Evolutionary conservation across 2,329 filamentous ascomycete genomes (phyloP).

Genomic region (Hypoxylon sp.): DNA sequence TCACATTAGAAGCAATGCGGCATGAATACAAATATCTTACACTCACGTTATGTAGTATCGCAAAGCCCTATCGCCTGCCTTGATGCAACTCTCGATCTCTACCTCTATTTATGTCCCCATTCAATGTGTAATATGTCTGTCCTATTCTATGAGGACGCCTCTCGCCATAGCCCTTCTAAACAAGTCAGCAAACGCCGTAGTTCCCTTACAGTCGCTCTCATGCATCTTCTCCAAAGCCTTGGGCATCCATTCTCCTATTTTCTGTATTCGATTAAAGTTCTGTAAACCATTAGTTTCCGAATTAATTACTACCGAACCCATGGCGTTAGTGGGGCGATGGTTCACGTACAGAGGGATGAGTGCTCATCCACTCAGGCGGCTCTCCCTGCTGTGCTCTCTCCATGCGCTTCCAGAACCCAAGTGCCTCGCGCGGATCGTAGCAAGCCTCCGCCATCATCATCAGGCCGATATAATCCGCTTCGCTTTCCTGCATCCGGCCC

Average conservation of each 20-base stretch:
- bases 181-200: slow-evolving; percentile 65
- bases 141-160: slow-evolving; percentile 52
- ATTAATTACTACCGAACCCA: not conserved
- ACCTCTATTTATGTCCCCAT: slow-evolving; percentile 6
- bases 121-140: not conserved
- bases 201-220: slow-evolving; percentile 69
- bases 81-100: not conserved
- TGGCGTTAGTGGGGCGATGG: not conserved
- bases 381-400: slow-evolving; percentile 64
- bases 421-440: slow-evolving; percentile 78
- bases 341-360: slow-evolving; percentile 77
- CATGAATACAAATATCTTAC: slow-evolving; percentile 6
- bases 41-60: slow-evolving; percentile 1
- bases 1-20: not conserved
- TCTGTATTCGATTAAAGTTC: slow-evolving; percentile 74
- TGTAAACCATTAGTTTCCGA: slow-evolving; percentile 50
- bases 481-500: slow-evolving; percentile 78
- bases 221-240: slow-evolving; percentile 68
- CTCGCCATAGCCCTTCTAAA: slow-evolving; percentile 65
- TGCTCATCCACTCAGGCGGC: slow-evolving; percentile 80
- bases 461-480: slow-evolving; percentile 85
- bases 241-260: slow-evolving; percentile 75
- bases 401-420: slow-evolving; percentile 78
- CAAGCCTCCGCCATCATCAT: slow-evolving; percentile 88
- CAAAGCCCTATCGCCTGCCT: not conserved